Conservation (phyloP, 768 basidiomycete genomes). For the Myochromella boudieri region DNA sequence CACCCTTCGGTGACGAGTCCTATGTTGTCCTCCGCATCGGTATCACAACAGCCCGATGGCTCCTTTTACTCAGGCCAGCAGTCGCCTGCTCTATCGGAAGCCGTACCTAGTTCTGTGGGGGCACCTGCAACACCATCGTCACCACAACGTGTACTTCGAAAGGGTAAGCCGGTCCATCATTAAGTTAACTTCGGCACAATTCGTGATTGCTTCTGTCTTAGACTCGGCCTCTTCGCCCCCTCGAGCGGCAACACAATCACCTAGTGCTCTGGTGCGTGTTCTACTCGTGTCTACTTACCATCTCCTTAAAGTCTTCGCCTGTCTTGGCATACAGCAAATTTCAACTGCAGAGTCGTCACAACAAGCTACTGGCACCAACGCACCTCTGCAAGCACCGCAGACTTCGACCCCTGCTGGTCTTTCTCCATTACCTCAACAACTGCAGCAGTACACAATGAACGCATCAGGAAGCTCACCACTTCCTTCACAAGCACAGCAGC, state of each 20-base stretch:
- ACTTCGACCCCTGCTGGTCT: slow-evolving; percentile 30
- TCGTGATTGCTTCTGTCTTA: slow-evolving; percentile 21
- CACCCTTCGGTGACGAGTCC: slow-evolving; percentile 83
- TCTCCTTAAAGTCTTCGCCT: neutral
- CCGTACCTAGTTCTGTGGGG: slow-evolving; percentile 40
- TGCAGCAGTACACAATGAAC: slow-evolving; percentile 30
- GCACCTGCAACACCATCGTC: slow-evolving; percentile 57
- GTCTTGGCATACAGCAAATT: slow-evolving; percentile 37
- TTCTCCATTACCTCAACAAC: slow-evolving; percentile 44
- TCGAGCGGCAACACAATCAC: slow-evolving; percentile 39
- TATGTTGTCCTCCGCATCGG: slow-evolving; percentile 72
- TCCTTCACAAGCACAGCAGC: slow-evolving; percentile 50
- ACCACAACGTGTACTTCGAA: slow-evolving; percentile 51
- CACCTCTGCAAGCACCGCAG: slow-evolving; percentile 24
- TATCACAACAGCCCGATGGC: slow-evolving; percentile 62
- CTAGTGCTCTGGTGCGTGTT: slow-evolving; percentile 40
- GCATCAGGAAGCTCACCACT: slow-evolving; percentile 30
- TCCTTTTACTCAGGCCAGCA: slow-evolving; percentile 72
- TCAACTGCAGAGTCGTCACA: slow-evolving; percentile 37
- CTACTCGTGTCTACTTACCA: neutral
- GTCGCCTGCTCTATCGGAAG: slow-evolving; percentile 75
- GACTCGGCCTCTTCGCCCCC: slow-evolving; percentile 47
- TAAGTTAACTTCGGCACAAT: neutral
- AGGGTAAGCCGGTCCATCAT: slow-evolving; percentile 41
- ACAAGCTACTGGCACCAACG: slow-evolving; percentile 29